Conservation (phyloP, 2,329 filamentous ascomycete species). For the Trichoderma koningii region DNA sequence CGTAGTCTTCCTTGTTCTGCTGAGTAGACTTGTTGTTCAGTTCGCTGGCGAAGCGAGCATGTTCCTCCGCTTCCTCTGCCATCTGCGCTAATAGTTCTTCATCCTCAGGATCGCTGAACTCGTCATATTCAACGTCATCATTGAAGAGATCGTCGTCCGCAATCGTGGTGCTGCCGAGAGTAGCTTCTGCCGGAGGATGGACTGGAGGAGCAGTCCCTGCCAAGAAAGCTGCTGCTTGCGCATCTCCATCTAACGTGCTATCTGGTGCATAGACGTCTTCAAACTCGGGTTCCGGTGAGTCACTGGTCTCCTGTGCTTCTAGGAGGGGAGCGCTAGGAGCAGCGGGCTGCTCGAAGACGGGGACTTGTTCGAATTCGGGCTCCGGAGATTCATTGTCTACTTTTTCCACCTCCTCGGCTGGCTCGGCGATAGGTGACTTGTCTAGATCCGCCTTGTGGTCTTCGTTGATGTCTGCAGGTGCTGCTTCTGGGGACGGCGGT, state of each 20-base stretch:
- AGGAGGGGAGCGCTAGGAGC: not conserved
- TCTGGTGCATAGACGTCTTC: constrained; percentile 37
- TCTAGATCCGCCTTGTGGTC: constrained; percentile 25
- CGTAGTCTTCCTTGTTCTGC: constrained; percentile 77
- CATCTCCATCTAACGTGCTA: constrained; percentile 12
- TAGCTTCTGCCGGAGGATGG: not conserved
- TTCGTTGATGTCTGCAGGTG: not conserved
- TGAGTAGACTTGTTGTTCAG: constrained; percentile 74
- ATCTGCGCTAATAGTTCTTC: constrained; percentile 85
- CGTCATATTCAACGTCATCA: constrained; percentile 67
- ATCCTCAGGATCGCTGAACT: constrained; percentile 85
- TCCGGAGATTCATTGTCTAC: constrained; percentile 29
- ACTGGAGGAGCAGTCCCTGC: constrained; percentile 29
- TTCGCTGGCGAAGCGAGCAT: constrained; percentile 86
- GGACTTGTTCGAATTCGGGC: constrained; percentile 44
- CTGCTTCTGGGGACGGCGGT: constrained; percentile 39
- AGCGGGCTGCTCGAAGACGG: constrained; percentile 29
- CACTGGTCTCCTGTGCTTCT: constrained; percentile 34
- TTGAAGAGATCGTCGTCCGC: constrained; percentile 49
- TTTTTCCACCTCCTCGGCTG: not conserved
- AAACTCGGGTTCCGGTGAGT: constrained; percentile 43
- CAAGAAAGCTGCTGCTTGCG: constrained; percentile 27
- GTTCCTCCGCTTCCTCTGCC: constrained; percentile 88
- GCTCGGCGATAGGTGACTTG: not conserved
- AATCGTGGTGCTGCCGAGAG: constrained; percentile 12